A percentile compares a stretch with the other conserved stretches of the same genome.
These are phyloP conservation scores for Exophiala mesophila DNA, from an alignment of 2,329 filamentous ascomycete genomes.

Conservation along the genomic window DNA sequence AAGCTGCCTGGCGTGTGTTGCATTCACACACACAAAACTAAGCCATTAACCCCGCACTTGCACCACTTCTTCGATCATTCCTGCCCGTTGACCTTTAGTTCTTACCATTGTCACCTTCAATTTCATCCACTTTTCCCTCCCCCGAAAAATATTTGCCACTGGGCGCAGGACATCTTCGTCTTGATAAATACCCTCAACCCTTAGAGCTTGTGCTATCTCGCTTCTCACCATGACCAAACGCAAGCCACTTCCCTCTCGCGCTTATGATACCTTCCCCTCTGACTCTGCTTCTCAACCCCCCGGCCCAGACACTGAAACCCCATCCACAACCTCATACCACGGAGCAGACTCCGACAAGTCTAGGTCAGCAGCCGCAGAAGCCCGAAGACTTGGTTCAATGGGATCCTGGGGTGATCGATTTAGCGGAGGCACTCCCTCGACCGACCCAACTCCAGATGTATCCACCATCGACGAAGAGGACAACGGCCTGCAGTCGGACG, in stretches of 20 bases:
- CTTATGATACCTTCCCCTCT: conserved; percentile 19
- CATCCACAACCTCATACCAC: conserved; percentile 9
- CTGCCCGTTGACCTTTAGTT: too few relatives aligned
- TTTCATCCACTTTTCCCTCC: too few relatives aligned
- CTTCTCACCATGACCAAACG: conserved; percentile 17
- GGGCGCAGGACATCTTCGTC: too few relatives aligned
- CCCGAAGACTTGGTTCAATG: conserved; percentile 20
- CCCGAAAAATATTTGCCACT: too few relatives aligned
- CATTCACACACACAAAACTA: too few relatives aligned
- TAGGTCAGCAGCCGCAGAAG: conserved; percentile 20
- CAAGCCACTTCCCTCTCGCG: conserved; percentile 18
- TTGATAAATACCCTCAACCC: too few relatives aligned
- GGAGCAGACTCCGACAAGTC: conserved; percentile 20
- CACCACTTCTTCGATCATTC: too few relatives aligned
- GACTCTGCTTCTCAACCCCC: conserved; percentile 5
- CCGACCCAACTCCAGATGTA: conserved; percentile 15
- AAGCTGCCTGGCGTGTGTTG: too few relatives aligned
- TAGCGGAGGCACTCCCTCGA: conserved; percentile 17
- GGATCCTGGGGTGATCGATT: conserved; percentile 23
- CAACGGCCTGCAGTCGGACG: conserved; percentile 12
- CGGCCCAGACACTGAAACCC: background rate
- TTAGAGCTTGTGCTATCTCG: too few relatives aligned
- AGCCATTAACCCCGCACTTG: too few relatives aligned
- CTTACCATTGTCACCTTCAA: too few relatives aligned
- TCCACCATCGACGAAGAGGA: conserved; percentile 14